Evolutionary conservation across 345 rosid species (phyloP), one percentile per base, ranked within the genome.

Genomic region (Linum trigynum): DNA sequence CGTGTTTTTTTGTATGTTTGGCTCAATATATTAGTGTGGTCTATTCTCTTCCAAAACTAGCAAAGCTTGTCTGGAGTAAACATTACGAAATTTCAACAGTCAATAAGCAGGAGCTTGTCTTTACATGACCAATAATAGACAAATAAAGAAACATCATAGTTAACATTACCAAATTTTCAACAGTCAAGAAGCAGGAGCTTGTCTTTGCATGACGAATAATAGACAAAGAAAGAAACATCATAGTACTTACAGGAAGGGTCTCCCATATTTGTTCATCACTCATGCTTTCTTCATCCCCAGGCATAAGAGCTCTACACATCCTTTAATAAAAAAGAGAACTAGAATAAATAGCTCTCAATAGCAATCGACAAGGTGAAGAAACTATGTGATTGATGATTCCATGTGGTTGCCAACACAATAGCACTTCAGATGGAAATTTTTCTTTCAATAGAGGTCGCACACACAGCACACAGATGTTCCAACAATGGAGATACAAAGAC

Each of bases 261-360:
- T 86, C 92, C 96, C 96, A 92, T 77, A 92, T 92, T 68, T 91
- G 91, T 79, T 92, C 96, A 71, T 92, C 95, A 60, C 81, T 89
- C 80, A 86, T 81, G 80, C 80, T 92, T 79, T 89, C 98, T 61
- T 92, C 98, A 77, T 92, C 98, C 70, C 92, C 97, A 35, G 88
- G 91, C 97, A 92, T 85, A 60, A 89, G 86, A 71, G 92, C 84
- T 81, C 91, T 78, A 64, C 94, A 92, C 91, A 86, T 89, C 84
- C 98, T 91, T 74, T 65, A 51, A 56, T 32, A 38, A 45, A 15
- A 75, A 50, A 17, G 39, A 62, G 61, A 50, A 57, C 51, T 7
- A 42, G 57, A 64, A 59, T 15, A 6, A 56, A 60, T 41, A 17
- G 53, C 15, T 48, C 14, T 48, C 14, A 48, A 12, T 48, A 48